Evolutionary conservation across 2,329 filamentous ascomycete species (phyloP).

Genomic region (Ceratocystis eucalypticola): DNA sequence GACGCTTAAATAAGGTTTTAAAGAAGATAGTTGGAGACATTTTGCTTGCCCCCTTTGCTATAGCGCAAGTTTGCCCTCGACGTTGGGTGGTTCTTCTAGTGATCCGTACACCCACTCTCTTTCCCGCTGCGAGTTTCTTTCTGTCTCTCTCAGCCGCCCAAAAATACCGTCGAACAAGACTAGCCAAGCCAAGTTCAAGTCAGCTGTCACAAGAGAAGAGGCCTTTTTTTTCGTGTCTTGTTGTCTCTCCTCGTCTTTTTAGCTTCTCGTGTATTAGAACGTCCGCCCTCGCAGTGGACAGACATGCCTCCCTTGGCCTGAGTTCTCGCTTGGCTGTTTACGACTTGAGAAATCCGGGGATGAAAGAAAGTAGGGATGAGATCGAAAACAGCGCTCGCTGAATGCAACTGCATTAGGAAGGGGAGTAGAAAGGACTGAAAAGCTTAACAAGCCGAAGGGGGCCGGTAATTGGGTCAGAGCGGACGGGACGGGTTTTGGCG

Average conservation of each 20-base stretch:
- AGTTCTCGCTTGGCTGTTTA: background rate
- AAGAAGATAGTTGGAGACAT: background rate
- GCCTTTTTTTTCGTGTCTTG: background rate
- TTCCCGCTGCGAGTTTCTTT: too few relatives aligned
- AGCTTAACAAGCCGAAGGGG: background rate
- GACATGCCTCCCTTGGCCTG: background rate
- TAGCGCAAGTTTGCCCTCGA: background rate
- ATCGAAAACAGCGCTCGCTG: background rate
- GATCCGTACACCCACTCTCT: background rate
- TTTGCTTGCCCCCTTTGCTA: background rate
- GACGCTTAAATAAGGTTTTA: background rate
- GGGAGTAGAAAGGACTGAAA: background rate
- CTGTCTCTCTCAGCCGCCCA: background rate
- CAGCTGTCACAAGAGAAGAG: background rate
- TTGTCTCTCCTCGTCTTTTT: background rate
- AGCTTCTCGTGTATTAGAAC: background rate
- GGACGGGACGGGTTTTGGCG: background rate
- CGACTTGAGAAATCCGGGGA: background rate
- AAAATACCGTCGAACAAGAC: background rate
- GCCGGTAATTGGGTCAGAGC: background rate
- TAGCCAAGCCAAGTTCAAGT: too few relatives aligned
- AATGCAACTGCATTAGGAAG: constrained; percentile 1
- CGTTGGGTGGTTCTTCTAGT: background rate
- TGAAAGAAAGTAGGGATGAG: background rate
- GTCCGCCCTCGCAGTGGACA: background rate